These are phyloP conservation scores for Salvia sclarea DNA, from an alignment of 305 asterid species.

Conservation along the genomic window DNA sequence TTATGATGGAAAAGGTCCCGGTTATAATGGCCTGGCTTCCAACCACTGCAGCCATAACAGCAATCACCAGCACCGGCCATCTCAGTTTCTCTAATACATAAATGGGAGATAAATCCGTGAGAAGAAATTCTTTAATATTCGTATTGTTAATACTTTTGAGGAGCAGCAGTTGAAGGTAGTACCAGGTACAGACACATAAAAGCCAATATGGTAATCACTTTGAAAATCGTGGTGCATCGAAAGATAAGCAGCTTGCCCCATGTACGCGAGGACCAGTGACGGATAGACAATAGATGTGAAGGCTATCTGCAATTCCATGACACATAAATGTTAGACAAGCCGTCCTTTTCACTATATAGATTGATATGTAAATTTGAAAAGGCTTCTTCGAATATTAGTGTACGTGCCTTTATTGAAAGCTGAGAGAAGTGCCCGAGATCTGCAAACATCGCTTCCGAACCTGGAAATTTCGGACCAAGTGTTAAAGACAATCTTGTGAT, in stretches of 20 bases:
- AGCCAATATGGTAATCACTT: constrained; percentile 58
- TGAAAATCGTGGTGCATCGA: constrained; percentile 63
- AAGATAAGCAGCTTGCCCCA: constrained; percentile 98
- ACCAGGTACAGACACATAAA: constrained; percentile 93
- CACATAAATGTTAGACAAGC: constrained; percentile 27
- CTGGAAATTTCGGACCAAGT: constrained; percentile 33
- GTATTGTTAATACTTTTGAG: neutral
- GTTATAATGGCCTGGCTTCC: constrained; percentile 98
- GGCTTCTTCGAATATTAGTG: neutral
- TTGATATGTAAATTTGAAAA: neutral
- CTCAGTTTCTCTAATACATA: constrained; percentile 57
- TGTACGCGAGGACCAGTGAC: constrained; percentile 78
- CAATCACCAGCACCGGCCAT: constrained; percentile 91
- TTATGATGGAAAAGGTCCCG: constrained; percentile 89
- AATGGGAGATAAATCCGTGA: constrained; percentile 19
- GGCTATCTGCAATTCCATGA: constrained; percentile 65
- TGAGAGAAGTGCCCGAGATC: constrained; percentile 77
- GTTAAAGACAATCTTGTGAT: constrained; percentile 16
- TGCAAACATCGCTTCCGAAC: constrained; percentile 81
- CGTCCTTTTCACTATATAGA: neutral
- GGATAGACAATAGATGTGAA: constrained; percentile 86
- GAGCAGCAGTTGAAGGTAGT: constrained; percentile 16
- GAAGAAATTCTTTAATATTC: constrained; percentile 2
- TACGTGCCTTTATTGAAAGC: constrained; percentile 53
- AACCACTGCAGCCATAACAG: constrained; percentile 91